Evolutionary conservation across 257 asterid species (phyloP).

Genomic region (Plectranthus barbatus): DNA sequence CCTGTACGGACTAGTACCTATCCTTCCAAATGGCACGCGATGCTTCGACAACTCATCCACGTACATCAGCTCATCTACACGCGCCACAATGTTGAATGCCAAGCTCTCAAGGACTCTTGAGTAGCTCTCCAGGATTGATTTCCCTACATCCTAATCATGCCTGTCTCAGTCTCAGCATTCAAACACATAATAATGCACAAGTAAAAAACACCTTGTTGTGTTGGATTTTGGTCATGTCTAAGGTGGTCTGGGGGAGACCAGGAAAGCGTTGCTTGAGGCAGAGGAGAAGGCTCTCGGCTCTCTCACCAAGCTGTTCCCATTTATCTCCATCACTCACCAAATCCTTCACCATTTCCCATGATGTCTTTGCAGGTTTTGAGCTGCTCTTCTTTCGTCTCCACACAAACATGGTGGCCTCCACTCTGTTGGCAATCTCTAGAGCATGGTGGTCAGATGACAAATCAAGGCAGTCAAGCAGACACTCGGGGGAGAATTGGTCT

Average conservation of each 20-base stretch:
- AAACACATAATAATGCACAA: too few species aligned
- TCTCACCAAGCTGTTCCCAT: slow-evolving; percentile 45
- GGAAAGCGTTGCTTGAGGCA: slow-evolving; percentile 63
- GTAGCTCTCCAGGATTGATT: slow-evolving; percentile 74
- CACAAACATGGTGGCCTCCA: slow-evolving; percentile 53
- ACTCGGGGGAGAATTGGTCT: slow-evolving; percentile 64
- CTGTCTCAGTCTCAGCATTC: too few species aligned
- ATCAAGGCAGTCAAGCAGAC: slow-evolving; percentile 67
- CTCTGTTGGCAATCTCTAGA: slow-evolving; percentile 60
- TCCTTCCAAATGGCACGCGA: slow-evolving; percentile 47
- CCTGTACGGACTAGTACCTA: slow-evolving; percentile 27
- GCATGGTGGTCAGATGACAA: slow-evolving; percentile 78
- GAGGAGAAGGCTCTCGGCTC: slow-evolving; percentile 68
- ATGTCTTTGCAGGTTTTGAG: slow-evolving; percentile 53
- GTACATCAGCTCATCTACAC: slow-evolving; percentile 59
- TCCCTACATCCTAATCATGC: slow-evolving; percentile 61
- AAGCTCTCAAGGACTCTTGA: slow-evolving; percentile 79
- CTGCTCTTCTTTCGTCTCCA: slow-evolving; percentile 46
- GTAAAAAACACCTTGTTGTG: slow-evolving; percentile 83
- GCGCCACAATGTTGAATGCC: slow-evolving; percentile 71
- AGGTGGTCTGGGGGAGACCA: slow-evolving; percentile 72
- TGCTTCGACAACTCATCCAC: slow-evolving; percentile 71
- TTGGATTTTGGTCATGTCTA: slow-evolving; percentile 77
- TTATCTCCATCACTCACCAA: slow-evolving; percentile 54
- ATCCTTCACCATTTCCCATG: slow-evolving; percentile 80